Evolutionary conservation across 2,329 filamentous ascomycete genomes (phyloP), one percentile per base, ranked within the genome.

Genomic region (Aspergillus pseudotamarii): DNA sequence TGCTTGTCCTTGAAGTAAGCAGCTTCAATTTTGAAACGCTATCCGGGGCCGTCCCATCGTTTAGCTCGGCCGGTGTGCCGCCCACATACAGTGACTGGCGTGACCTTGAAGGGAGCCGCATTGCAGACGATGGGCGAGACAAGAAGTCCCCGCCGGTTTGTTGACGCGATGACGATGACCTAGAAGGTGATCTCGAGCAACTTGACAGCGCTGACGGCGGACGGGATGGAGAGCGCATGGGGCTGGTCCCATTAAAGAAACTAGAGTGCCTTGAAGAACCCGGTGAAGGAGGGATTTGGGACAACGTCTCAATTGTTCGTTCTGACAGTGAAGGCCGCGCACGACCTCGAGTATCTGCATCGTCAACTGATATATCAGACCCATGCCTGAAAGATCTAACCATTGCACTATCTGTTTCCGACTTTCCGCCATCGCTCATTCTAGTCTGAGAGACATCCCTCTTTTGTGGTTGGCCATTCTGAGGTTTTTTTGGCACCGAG

Each of bases 281-380:
- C 5, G 94, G 93, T 0, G 93, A 95, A 0, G 91, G 88, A 0
- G 93, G 91, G 34, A 97, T 81, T 54, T 88, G 86, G 3, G 93
- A 86, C 6, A 97, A 81, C 0, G 92, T 96, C 75, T 96, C 92
- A 48, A 96, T 89, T 0, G 94, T 96, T 62, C 94, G 85, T 70
- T 97, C 94, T 0, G 91, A 88, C 4, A 97, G 65, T 6, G 78
- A 79, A 19, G 77, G 72, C 6, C 72, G 72, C 21, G 67, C 62
- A 57, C 71, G 71, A 41, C 71, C 74, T 43, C 74, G 67, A 48
- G 57, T 61, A 48, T 74, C 67, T 57, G 55, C 57, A 41, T 71
- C 69, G 12, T 72, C 62, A 21, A 58, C 55, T 11, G 63, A 62
- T 28, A 61, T 60, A 34, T 70, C 66, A 36, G 62, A 71, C 66